Evolutionary conservation across 2,329 filamentous ascomycete genomes (phyloP), one percentile per base, ranked within the genome.

Genomic region (Cladosporium phlei): DNA sequence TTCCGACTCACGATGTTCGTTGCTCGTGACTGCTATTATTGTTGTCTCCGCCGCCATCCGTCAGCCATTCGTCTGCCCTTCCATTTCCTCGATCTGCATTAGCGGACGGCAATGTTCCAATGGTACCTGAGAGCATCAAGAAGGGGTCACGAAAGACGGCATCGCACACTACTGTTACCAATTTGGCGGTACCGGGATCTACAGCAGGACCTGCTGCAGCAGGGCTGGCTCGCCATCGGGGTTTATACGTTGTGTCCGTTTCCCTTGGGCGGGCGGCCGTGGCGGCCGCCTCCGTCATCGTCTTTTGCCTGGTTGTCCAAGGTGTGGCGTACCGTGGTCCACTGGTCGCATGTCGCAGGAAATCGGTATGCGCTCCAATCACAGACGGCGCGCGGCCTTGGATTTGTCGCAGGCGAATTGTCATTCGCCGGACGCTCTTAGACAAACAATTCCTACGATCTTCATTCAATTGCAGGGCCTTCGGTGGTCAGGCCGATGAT

Each of bases 301-400:
- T 38, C 14, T 21, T 14, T 16, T 12, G 17, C 33, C 24, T 22
- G 35, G 21, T 38, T 38, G 21, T n/a, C n/a, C n/a, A n/a, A 27
- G 35, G 21, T 38, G 35, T 38, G 35, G 35, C 35, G 35, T 22
- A 38, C 30, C n/a, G 14, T n/a, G 29, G 7, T 16, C 7, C 14
- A 4, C 20, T 22, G 6, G 9, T 38, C n/a, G n/a, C n/a, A n/a
- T n/a, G n/a, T n/a, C n/a, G n/a, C n/a, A n/a, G n/a, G n/a, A n/a
- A n/a, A n/a, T n/a, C n/a, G n/a, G n/a, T n/a, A n/a, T 17, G 35
- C 35, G 35, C 35, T 25, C 35, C 35, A 38, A 38, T 38, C 35
- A 38, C 16, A 33, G 9, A 4, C 30, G 2, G 10, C 30, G 16
- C 16, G 19, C 29, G 20, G 9, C 30, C n/a, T n/a, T n/a, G n/a